Conservation (phyloP, 495 filamentous ascomycete genomes). For the Thermothielavioides terrestris region DNA sequence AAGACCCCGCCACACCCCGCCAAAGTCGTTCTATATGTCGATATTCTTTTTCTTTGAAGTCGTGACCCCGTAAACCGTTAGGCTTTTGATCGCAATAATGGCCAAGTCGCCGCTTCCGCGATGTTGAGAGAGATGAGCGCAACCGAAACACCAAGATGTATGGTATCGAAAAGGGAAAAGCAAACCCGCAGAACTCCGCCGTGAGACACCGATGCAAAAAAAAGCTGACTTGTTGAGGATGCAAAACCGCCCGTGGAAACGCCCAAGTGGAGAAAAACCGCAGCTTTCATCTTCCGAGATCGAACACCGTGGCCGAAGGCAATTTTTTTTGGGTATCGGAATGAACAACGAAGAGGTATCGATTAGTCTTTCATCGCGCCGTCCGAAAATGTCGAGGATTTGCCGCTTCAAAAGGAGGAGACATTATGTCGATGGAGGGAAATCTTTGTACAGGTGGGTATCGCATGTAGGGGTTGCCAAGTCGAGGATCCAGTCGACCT, state of each 20-base stretch:
- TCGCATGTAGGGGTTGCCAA: conserved; percentile 10
- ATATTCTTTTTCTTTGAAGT: conserved; percentile 29
- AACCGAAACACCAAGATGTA: conserved; percentile 20
- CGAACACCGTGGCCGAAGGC: conserved; percentile 22
- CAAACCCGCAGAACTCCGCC: conserved; percentile 27
- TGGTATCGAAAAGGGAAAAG: conserved; percentile 27
- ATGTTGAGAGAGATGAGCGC: conserved; percentile 18
- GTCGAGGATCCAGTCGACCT: conserved; percentile 28
- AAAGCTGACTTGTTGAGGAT: conserved; percentile 20
- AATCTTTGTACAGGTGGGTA: conserved; percentile 29
- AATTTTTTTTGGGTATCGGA: conserved; percentile 10
- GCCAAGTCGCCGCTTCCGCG: conserved; percentile 31
- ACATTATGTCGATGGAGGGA: conserved; percentile 28
- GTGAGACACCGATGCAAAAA: conserved; percentile 32
- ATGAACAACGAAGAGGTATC: conserved; percentile 27
- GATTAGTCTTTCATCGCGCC: conserved; percentile 31
- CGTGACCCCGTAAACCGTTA: conserved; percentile 33
- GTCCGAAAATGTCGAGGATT: conserved; percentile 27
- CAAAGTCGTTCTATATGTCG: conserved; percentile 30
- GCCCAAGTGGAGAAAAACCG: conserved; percentile 16
- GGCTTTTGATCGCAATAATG: conserved; percentile 26
- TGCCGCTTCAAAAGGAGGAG: conserved; percentile 20
- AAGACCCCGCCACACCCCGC: conserved; percentile 12
- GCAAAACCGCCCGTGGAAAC: conserved; percentile 29
- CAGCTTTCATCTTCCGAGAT: conserved; percentile 27